A percentile compares a stretch with the other conserved stretches of the same genome.
phyloP scores from a whole-genome alignment of 176 grass and related monocot species.

The Themeda triandra region DNA sequence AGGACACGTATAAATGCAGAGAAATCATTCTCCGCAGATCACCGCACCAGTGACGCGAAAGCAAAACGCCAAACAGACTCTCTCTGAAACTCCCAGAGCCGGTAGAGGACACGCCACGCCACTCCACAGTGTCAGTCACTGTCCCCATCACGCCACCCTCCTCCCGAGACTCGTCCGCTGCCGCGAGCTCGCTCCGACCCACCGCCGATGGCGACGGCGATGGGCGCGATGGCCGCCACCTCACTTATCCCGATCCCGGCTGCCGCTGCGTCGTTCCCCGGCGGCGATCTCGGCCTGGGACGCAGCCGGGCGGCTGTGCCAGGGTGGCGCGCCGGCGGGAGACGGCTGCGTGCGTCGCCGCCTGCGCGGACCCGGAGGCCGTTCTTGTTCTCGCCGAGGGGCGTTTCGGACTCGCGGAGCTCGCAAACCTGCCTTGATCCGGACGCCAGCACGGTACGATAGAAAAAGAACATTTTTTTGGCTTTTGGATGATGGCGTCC shows the following conservation, averaged over 20 bases:
- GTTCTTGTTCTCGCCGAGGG: slow-evolving; percentile 60
- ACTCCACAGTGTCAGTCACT: slow-evolving; percentile 24
- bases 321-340: slow-evolving; percentile 7
- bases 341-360: slow-evolving; percentile 27
- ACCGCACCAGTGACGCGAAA: background rate
- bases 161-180: slow-evolving; percentile 2
- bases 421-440: slow-evolving; percentile 97
- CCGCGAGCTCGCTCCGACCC: background rate
- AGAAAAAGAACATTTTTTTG: background rate
- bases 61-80: background rate
- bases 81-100: background rate
- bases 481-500: background rate
- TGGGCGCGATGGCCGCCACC: slow-evolving; percentile 35
- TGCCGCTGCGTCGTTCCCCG: background rate
- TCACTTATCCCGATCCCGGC: slow-evolving; percentile 19
- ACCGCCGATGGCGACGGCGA: slow-evolving; percentile 49
- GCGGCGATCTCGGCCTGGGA: background rate
- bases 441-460: slow-evolving; percentile 79
- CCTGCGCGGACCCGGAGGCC: background rate
- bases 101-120: slow-evolving; percentile 8
- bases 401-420: slow-evolving; percentile 75
- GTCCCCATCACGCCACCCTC: background rate
- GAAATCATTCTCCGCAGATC: background rate
- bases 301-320: background rate
- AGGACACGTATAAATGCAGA: slow-evolving; percentile 32